A percentile compares a stretch with the other conserved stretches of the same genome.
phyloP scores from a whole-genome alignment of 202 grass and related monocot species.

The Saccharum hybrid region DNA sequence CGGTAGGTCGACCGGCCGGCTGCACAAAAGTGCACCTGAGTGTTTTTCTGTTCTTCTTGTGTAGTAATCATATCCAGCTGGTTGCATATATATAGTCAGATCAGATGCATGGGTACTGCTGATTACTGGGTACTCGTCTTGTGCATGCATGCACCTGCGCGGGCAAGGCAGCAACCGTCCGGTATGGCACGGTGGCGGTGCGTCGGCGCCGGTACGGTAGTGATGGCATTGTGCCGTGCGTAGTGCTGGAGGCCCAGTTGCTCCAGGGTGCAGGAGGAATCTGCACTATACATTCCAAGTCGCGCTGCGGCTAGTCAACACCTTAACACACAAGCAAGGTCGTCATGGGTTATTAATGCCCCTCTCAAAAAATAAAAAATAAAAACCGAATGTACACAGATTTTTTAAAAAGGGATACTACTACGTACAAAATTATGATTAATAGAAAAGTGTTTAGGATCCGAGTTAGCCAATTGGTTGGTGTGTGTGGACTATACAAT shows the following conservation, averaged over 20 bases:
- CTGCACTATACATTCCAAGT: background rate
- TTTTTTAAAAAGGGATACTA: no score
- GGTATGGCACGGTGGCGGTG: conserved; percentile 32
- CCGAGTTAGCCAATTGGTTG: no score
- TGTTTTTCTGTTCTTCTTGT: background rate
- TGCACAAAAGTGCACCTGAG: background rate
- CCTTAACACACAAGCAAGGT: conserved; percentile 30
- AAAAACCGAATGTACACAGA: background rate
- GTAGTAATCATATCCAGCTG: background rate
- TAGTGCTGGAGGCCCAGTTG: background rate
- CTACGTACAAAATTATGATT: no score
- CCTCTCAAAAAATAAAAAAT: background rate
- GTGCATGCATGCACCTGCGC: background rate
- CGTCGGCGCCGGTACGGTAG: conserved; percentile 10
- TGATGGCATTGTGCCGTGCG: background rate
- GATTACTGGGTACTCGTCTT: background rate
- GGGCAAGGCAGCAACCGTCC: background rate
- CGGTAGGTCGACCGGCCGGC: background rate
- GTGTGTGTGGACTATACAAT: no score
- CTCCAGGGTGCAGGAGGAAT: background rate
- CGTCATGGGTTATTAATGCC: background rate
- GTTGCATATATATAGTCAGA: background rate
- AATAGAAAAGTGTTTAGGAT: no score
- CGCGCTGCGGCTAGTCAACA: background rate
- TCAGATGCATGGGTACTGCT: background rate